Base-by-base conservation (phyloP, 2,329 filamentous ascomycete species). In the Xylariaceae sp. region DNA sequence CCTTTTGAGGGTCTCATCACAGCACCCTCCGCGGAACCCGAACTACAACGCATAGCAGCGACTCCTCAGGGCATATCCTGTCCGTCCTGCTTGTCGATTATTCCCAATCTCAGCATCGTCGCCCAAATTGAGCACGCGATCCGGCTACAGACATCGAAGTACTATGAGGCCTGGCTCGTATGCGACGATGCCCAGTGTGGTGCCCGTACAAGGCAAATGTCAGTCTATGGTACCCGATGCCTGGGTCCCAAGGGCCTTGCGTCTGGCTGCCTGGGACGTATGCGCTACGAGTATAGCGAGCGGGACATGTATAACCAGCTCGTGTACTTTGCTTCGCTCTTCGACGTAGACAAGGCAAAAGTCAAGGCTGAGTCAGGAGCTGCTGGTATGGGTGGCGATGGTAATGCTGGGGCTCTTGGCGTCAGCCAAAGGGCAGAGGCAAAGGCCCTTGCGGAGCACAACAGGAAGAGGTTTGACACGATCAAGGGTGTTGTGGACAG, bases 301-400 rank as follows among this genome's bases (percentile, higher is more conserved):
- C 91, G 93, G 67, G 84, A 85, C 56, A 76, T 97, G 44, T 97
- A 96, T 69, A 97, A 95, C 64, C 93, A 98, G 67, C 73, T 98
- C 31, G 69, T 97, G 41, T 98, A 95, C 68, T 86, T 90, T 61
- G 78, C 85, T 22, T 77, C 77, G 37, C 67, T 97, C 41, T 98
- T 89, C 73, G 90, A 98, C 64, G 85, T 94, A 3, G 90, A 97
- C 48, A 89, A 87, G 66, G 85, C 85, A 12, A 79, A 79, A 50
- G 57, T 55, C 34, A 72, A 68, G 48, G 76, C 71, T 16, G 65
- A 62, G 34, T 70, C 65, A n/a, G 67, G 68, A 7, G 69, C 69
- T 32, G 11, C 22, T 6, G 30, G 30, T n/a, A 17, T 19, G 11
- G 33, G 15, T 13, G 57, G 53, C 34, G 48, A 48, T 12, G 57